phyloP scores from a whole-genome alignment of 768 basidiomycete genomes.

The Auriculariales sp. region DNA sequence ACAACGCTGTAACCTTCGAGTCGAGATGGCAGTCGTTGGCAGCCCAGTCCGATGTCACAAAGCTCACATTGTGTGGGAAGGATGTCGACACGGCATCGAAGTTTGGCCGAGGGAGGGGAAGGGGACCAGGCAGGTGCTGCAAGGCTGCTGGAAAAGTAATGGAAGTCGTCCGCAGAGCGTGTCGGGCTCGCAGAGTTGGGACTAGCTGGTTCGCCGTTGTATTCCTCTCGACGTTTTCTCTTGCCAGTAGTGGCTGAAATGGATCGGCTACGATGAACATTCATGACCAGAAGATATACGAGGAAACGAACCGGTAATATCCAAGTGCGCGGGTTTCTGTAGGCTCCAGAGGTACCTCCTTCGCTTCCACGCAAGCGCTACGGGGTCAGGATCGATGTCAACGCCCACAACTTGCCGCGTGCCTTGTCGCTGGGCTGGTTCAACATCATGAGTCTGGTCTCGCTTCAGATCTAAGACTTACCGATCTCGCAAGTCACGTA shows the following conservation, averaged over 20 bases:
- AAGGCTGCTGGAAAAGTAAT: slow-evolving; percentile 67
- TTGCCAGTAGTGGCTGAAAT: too few species aligned
- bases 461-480: slow-evolving; percentile 13
- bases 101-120: slow-evolving; percentile 39
- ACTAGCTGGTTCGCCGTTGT: too few species aligned
- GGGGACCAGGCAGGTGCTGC: slow-evolving; percentile 58
- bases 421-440: slow-evolving; percentile 45
- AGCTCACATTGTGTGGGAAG: slow-evolving; percentile 73
- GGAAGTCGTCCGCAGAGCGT: background rate
- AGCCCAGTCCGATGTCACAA: slow-evolving; percentile 67
- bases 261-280: too few species aligned
- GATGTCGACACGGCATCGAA: slow-evolving; percentile 12
- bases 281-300: too few species aligned
- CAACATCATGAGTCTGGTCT: background rate
- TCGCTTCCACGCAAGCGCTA: slow-evolving; percentile 64
- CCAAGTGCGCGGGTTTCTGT: too few species aligned
- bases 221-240: too few species aligned
- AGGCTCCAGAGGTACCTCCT: slow-evolving; percentile 54
- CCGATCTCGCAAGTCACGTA: slow-evolving; percentile 81
- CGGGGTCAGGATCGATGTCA: slow-evolving; percentile 66
- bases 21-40: slow-evolving; percentile 33
- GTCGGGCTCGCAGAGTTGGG: background rate
- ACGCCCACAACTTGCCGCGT: slow-evolving; percentile 65
- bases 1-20: slow-evolving; percentile 56
- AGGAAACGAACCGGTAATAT: too few species aligned